A percentile compares a stretch with the other conserved stretches of the same genome.
phyloP scores from a whole-genome alignment of 768 basidiomycete species.

The Hemileccinum rubropunctum region DNA sequence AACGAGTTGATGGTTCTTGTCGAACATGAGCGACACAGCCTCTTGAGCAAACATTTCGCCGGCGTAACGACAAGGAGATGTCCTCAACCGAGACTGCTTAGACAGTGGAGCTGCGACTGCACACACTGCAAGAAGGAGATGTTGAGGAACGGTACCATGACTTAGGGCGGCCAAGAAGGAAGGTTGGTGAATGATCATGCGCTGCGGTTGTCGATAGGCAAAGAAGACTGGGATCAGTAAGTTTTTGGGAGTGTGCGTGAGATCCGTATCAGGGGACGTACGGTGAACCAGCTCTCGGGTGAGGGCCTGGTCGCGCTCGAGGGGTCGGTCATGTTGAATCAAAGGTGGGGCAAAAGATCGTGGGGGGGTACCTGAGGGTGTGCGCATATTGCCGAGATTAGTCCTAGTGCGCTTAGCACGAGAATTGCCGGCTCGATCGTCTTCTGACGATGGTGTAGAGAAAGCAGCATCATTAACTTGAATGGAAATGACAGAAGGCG shows the following conservation, averaged over 20 bases:
- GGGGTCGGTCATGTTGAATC: constrained; percentile 39
- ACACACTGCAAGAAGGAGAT: constrained; percentile 72
- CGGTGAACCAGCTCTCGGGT: constrained; percentile 75
- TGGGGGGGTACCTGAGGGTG: constrained; percentile 26
- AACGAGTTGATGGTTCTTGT: constrained; percentile 56
- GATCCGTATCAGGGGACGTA: constrained; percentile 34
- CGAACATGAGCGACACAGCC: constrained; percentile 69
- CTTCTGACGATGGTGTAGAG: constrained; percentile 30
- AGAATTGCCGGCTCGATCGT: constrained; percentile 39
- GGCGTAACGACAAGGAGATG: constrained; percentile 52
- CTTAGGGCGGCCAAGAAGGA: constrained; percentile 67
- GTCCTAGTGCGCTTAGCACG: constrained; percentile 55
- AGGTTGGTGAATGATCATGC: constrained; percentile 75
- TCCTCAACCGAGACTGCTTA: constrained; percentile 59
- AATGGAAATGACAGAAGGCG: constrained; percentile 11
- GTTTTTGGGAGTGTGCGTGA: neutral
- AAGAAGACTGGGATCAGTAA: constrained; percentile 61
- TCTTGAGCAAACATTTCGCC: constrained; percentile 55
- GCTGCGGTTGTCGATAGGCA: constrained; percentile 75
- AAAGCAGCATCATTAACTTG: constrained; percentile 12
- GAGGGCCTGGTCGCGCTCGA: constrained; percentile 56
- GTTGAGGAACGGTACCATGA: constrained; percentile 62
- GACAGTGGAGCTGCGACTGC: constrained; percentile 78
- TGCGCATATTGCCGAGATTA: constrained; percentile 37
- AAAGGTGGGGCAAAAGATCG: constrained; percentile 36